Evolutionary conservation across 2,329 filamentous ascomycete species (phyloP), one percentile per base, ranked within the genome.

Genomic region (Apiospora malaysiana): DNA sequence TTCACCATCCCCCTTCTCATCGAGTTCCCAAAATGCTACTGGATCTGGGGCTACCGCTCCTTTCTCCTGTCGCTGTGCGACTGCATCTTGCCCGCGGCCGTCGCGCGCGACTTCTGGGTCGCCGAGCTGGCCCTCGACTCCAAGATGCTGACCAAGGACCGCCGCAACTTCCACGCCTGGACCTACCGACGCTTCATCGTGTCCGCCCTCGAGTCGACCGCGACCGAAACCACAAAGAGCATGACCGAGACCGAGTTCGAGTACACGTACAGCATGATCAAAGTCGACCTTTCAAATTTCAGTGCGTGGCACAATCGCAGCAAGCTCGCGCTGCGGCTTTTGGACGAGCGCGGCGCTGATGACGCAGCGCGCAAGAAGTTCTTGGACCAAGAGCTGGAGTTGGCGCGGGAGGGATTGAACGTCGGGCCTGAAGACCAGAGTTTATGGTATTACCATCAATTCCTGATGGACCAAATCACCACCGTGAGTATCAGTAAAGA

Each of bases 101-200:
- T 84, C 21, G 89, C 94, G 1, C 86, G 88, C 27, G 82, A 85
- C 49, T 85, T 98, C 68, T 99, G 96, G 96, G 86, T 92, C 76
- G 90, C 92, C 73, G 96, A 99, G 81, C 88, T 99, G 23, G 90
- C 85, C 0, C 85, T 98, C 10, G 93, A 94, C 25, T 88, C 90
- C 72, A 97, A 97, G 82, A 97, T 99, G 95, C 86, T 99, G 65
- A 88, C 86, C 71, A 89, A 91, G 69, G 96, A 99, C 81, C 92
- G 88, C 73, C 90, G 96, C 68, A 99, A 99, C 79, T 99, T 98
- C 79, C 96, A 98, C 79, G 96, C 95, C 43, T 99, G 96, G 96
- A 91, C 92, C 59, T 99, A 99, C 80, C 88, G 96, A 69, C 90
- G 94, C 66, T 88, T 90, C 69, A 91, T 98, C 6, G 91, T 98